phyloP scores from a whole-genome alignment of 169 alveolate species.

The Eimeria necatrix region DNA sequence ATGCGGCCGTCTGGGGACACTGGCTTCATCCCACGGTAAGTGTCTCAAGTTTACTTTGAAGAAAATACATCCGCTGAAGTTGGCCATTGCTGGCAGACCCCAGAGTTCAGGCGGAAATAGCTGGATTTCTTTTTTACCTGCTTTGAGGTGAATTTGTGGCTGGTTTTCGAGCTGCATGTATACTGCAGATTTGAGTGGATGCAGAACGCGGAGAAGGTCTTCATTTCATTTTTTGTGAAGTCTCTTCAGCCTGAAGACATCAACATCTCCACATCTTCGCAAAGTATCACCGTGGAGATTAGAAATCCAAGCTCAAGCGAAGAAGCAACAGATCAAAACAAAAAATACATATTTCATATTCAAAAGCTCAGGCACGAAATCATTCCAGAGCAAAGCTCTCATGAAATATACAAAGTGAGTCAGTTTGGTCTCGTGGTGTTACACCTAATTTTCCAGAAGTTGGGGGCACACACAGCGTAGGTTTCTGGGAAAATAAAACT shows the following conservation, averaged over 20 bases:
- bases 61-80: background rate
- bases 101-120: no score
- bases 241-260: constrained; percentile 29
- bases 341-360: background rate
- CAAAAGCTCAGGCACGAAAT: constrained; percentile 49
- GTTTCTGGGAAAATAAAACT: no score
- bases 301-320: background rate
- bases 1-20: background rate
- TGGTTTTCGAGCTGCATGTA: background rate
- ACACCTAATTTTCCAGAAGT: no score
- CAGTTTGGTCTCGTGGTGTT: no score
- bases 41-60: background rate
- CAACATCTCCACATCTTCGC: background rate
- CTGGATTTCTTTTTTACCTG: background rate
- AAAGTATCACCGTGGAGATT: background rate
- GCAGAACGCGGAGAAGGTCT: constrained; percentile 66
- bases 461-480: no score
- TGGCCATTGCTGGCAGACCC: background rate
- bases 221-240: constrained; percentile 73
- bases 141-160: background rate
- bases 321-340: background rate
- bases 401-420: constrained; percentile 48
- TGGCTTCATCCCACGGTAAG: background rate
- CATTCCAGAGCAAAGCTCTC: constrained; percentile 17
- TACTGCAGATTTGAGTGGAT: constrained; percentile 74